phyloP scores from a whole-genome alignment of 768 basidiomycete species.

The Coprinopsis marcescibilis region DNA sequence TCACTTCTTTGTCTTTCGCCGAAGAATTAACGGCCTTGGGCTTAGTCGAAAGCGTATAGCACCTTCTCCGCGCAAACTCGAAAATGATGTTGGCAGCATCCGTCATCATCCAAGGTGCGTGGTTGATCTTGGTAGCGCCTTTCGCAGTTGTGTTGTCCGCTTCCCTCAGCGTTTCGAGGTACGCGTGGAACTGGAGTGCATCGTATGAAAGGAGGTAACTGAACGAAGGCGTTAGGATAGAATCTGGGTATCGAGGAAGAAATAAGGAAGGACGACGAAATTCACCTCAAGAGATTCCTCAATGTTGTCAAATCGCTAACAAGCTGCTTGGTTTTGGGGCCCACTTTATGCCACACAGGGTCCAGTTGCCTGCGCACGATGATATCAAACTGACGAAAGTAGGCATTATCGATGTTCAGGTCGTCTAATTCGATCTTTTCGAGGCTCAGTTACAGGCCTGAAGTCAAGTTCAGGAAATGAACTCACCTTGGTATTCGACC shows the following conservation, averaged over 20 bases:
- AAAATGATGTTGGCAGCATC: conserved; percentile 89
- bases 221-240: neutral
- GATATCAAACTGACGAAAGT: conserved; percentile 88
- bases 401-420: conserved; percentile 85
- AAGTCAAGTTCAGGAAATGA: neutral
- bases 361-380: conserved; percentile 87
- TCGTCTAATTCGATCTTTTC: conserved; percentile 97
- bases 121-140: conserved; percentile 57
- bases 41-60: conserved; percentile 48
- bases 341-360: conserved; percentile 95
- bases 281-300: conserved; percentile 75
- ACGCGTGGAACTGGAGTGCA: conserved; percentile 82
- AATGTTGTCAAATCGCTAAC: conserved; percentile 84
- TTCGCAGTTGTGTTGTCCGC: conserved; percentile 41
- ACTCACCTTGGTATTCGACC: conserved; percentile 67
- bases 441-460: neutral
- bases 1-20: conserved; percentile 15
- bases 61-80: conserved; percentile 71
- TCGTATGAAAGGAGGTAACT: conserved; percentile 90
- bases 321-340: conserved; percentile 85
- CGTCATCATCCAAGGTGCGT: conserved; percentile 86
- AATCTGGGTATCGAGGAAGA: too few relatives aligned
- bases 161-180: conserved; percentile 81
- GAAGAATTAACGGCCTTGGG: conserved; percentile 11
- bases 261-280: conserved; percentile 3